phyloP scores from a whole-genome alignment of 2,329 filamentous ascomycete species.

The Pseudogymnoascus sp. region DNA sequence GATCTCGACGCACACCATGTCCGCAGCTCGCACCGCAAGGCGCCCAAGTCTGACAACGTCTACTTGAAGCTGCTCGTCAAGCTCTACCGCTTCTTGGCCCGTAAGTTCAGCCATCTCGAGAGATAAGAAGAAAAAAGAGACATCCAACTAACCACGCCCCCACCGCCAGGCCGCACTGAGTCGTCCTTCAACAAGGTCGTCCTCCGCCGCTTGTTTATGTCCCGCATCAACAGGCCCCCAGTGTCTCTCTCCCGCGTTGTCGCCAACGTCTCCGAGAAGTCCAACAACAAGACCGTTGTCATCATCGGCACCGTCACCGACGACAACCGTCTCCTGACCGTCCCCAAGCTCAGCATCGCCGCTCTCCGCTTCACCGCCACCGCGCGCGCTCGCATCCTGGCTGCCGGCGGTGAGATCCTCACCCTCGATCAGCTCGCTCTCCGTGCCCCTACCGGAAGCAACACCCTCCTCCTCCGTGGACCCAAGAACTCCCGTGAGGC shows the following conservation, averaged over 20 bases:
- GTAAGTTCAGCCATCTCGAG: slow-evolving; percentile 48
- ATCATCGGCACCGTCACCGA: slow-evolving; percentile 94
- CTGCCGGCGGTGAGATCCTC: slow-evolving; percentile 88
- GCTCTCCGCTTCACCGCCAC: slow-evolving; percentile 96
- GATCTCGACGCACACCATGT: slow-evolving; percentile 65
- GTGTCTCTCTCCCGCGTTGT: slow-evolving; percentile 90
- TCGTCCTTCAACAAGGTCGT: slow-evolving; percentile 98
- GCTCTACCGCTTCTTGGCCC: slow-evolving; percentile 93
- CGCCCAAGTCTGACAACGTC: slow-evolving; percentile 96
- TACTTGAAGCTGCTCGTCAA: slow-evolving; percentile 97
- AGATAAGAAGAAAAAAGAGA: too few species aligned
- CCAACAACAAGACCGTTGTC: slow-evolving; percentile 79
- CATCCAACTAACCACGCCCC: too few species aligned
- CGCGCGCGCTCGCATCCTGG: slow-evolving; percentile 84
- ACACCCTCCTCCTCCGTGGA: slow-evolving; percentile 93
- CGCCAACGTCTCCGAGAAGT: slow-evolving; percentile 55
- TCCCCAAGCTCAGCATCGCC: slow-evolving; percentile 89
- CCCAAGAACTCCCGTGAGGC: slow-evolving; percentile 98
- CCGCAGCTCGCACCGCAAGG: slow-evolving; percentile 74
- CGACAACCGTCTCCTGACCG: slow-evolving; percentile 84
- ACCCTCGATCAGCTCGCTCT: slow-evolving; percentile 97
- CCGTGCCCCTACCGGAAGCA: slow-evolving; percentile 88
- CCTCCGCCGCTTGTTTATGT: slow-evolving; percentile 96
- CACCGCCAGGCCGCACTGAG: slow-evolving; percentile 74
- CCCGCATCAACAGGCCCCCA: slow-evolving; percentile 93